These are phyloP conservation scores for Termitomyces titanicus DNA, from an alignment of 768 basidiomycete species.

Conservation along the genomic window DNA sequence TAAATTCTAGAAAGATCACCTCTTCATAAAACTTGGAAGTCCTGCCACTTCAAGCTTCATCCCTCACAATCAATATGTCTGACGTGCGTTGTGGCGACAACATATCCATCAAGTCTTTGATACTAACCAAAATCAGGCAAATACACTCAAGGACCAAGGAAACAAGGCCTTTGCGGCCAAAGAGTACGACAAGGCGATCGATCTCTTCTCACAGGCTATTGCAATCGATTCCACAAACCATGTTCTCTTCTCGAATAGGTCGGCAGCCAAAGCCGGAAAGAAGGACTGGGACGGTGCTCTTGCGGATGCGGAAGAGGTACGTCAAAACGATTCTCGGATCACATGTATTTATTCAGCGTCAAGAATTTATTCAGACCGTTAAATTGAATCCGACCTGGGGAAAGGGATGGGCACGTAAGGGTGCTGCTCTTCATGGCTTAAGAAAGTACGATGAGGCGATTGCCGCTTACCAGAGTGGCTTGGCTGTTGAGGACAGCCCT, in stretches of 20 bases:
- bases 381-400: slow-evolving; percentile 77
- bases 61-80: slow-evolving; percentile 28
- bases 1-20: slow-evolving; percentile 27
- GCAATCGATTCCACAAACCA: slow-evolving; percentile 78
- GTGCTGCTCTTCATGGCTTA: slow-evolving; percentile 87
- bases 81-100: slow-evolving; percentile 27
- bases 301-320: slow-evolving; percentile 86
- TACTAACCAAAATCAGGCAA: slow-evolving; percentile 26
- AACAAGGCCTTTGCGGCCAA: slow-evolving; percentile 96
- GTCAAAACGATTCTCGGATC: slow-evolving; percentile 15
- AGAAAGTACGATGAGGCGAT: slow-evolving; percentile 81
- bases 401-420: slow-evolving; percentile 90
- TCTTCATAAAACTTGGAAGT: slow-evolving; percentile 16
- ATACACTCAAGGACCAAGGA: slow-evolving; percentile 83
- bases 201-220: slow-evolving; percentile 80
- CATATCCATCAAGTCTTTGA: not conserved
- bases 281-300: slow-evolving; percentile 73
- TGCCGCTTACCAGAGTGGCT: slow-evolving; percentile 74
- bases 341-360: slow-evolving; percentile 12
- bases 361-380: slow-evolving; percentile 54
- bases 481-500: slow-evolving; percentile 79
- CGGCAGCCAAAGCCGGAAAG: slow-evolving; percentile 87
- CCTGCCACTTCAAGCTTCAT: slow-evolving; percentile 21
- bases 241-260: slow-evolving; percentile 91
- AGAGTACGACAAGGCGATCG: slow-evolving; percentile 86